Percentiles rank a stretch among this genome's conserved stretches.
phyloP scores from a whole-genome alignment of 1,284 basidiomycete species.

The Cryptococcus maquisensis region DNA sequence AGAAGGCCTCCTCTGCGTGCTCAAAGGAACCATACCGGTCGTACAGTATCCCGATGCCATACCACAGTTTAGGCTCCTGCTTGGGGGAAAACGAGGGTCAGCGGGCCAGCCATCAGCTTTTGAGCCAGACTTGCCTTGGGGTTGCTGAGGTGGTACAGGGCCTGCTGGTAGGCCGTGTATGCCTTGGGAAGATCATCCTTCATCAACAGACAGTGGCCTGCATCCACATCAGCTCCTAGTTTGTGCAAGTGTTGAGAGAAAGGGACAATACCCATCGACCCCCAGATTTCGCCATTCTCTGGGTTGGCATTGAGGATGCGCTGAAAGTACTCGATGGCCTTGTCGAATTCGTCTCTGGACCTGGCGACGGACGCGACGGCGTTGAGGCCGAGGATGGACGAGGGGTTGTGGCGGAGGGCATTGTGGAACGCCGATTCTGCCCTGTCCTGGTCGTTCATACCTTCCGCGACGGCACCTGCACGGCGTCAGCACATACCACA shows the following conservation, averaged over 20 bases:
- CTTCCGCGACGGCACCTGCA: constrained; percentile 79
- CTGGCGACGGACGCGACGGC: constrained; percentile 71
- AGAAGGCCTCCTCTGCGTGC: constrained; percentile 97
- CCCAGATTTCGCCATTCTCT: constrained; percentile 93
- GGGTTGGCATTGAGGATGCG: constrained; percentile 80
- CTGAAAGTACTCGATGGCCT: constrained; percentile 89
- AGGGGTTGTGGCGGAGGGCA: constrained; percentile 85
- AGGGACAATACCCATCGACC: constrained; percentile 66
- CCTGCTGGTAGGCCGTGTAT: constrained; percentile 97
- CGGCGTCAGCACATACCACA: not conserved
- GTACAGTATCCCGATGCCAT: constrained; percentile 97
- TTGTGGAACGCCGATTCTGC: constrained; percentile 86
- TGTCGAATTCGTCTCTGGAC: constrained; percentile 51
- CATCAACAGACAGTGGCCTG: constrained; percentile 93
- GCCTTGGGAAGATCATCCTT: constrained; percentile 98
- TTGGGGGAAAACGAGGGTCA: too few relatives aligned
- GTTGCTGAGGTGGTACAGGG: constrained; percentile 89
- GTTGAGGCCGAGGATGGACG: constrained; percentile 78
- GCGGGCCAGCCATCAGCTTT: constrained; percentile 26
- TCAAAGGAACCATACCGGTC: constrained; percentile 97
- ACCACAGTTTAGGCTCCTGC: constrained; percentile 98
- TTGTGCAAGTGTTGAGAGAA: not conserved
- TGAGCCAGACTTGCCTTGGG: constrained; percentile 64
- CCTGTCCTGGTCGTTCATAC: constrained; percentile 83
- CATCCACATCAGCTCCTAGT: not conserved